phyloP scores from a whole-genome alignment of 208 protist genomes.

The Leishmania tropica region DNA sequence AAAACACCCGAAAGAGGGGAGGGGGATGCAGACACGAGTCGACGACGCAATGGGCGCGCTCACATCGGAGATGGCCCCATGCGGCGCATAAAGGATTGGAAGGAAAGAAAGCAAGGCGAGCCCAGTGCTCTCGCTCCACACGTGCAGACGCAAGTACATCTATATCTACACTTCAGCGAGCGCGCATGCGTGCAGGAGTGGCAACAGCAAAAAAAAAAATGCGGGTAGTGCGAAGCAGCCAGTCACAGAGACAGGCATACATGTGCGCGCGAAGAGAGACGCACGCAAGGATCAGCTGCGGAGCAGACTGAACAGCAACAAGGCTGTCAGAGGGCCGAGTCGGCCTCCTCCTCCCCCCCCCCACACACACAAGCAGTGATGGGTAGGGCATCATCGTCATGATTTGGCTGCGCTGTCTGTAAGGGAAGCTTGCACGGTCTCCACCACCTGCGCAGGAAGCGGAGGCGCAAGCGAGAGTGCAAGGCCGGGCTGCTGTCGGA shows the following conservation, averaged over 20 bases:
- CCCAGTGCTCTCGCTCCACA: background rate
- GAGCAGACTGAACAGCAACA: background rate
- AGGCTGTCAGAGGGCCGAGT: background rate
- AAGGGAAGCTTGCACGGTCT: background rate
- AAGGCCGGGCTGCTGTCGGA: slow-evolving; percentile 28
- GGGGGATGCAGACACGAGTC: background rate
- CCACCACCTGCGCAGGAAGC: background rate
- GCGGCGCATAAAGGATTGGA: background rate
- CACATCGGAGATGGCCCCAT: background rate
- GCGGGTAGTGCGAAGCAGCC: background rate
- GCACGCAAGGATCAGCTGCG: background rate
- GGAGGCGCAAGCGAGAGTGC: slow-evolving; percentile 9
- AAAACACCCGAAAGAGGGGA: background rate
- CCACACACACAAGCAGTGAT: background rate
- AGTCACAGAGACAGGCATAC: background rate
- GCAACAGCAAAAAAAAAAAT: background rate
- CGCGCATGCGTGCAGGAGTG: background rate
- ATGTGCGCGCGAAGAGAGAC: background rate
- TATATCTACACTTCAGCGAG: background rate
- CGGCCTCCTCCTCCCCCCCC: background rate
- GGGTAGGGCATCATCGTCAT: background rate
- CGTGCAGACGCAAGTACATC: background rate
- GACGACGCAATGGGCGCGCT: background rate
- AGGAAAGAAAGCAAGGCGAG: background rate
- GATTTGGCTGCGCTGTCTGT: background rate